These are phyloP conservation scores for Linnemannia schmuckeri DNA, from an alignment of 192 early-diverging fungal species.

Conservation along the genomic window DNA sequence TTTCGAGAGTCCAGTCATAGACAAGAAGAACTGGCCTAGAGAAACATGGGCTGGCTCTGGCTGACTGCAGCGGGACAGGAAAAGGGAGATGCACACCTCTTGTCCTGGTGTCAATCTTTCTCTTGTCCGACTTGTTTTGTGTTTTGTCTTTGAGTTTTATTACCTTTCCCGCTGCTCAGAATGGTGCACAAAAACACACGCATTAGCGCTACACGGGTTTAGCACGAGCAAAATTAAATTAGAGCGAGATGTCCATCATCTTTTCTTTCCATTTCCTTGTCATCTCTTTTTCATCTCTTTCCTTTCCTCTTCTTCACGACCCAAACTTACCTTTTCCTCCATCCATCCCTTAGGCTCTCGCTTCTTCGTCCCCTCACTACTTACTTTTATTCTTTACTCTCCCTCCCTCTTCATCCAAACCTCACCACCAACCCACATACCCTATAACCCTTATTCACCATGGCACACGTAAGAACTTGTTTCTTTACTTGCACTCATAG, in stretches of 20 bases:
- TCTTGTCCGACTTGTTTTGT: background rate
- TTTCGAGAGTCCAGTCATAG: background rate
- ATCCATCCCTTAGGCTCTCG: conserved; percentile 6
- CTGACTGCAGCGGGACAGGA: background rate
- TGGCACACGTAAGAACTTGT: conserved; percentile 45
- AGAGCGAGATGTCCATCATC: background rate
- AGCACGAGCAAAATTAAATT: background rate
- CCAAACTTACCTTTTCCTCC: background rate
- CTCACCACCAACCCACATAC: background rate
- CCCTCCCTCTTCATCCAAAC: conserved; percentile 3
- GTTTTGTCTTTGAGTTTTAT: no score
- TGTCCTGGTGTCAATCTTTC: conserved; percentile 5
- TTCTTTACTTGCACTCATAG: background rate
- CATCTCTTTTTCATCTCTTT: background rate
- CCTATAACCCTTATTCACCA: conserved; percentile 16
- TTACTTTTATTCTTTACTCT: background rate
- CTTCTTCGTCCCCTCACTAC: conserved; percentile 2
- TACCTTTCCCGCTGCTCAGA: background rate
- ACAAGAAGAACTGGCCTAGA: no score
- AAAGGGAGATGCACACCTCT: conserved; percentile 10
- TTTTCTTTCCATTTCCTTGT: conserved; percentile 15
- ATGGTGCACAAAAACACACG: background rate
- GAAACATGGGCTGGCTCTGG: no score
- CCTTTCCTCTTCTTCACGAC: conserved; percentile 4
- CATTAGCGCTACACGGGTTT: background rate